A percentile compares a stretch with the other conserved stretches of the same genome.
These are phyloP conservation scores for Mucor plumbeus DNA, from an alignment of 371 early-diverging fungal genomes.

Conservation along the genomic window DNA sequence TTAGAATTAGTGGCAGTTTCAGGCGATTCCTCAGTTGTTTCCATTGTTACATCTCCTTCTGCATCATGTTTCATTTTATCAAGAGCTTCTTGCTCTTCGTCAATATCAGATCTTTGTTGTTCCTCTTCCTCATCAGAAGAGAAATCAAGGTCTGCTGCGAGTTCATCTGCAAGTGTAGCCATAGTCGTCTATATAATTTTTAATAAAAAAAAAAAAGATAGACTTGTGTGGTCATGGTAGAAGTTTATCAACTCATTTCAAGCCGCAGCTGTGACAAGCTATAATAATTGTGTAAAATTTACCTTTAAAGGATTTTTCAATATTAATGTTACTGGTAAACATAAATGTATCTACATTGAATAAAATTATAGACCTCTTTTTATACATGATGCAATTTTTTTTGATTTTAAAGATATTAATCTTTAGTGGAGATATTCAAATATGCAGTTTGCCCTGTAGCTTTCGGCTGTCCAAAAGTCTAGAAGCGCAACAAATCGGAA, in stretches of 20 bases:
- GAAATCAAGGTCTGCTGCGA: constrained; percentile 77
- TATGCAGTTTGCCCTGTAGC: too few relatives aligned
- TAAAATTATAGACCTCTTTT: too few relatives aligned
- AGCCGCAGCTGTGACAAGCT: constrained; percentile 3
- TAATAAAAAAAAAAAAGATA: neutral
- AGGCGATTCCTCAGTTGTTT: constrained; percentile 22
- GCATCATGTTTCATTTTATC: constrained; percentile 20
- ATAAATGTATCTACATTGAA: too few relatives aligned
- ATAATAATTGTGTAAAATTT: too few relatives aligned
- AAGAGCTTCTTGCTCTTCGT: constrained; percentile 37
- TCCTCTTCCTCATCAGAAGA: constrained; percentile 53
- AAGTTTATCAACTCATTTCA: neutral
- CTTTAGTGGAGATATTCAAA: too few relatives aligned
- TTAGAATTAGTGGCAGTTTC: neutral
- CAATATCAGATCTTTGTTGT: constrained; percentile 30
- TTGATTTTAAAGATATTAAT: too few relatives aligned
- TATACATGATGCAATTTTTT: too few relatives aligned
- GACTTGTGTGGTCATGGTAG: too few relatives aligned
- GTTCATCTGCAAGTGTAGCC: constrained; percentile 74
- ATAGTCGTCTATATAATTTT: constrained; percentile 13
- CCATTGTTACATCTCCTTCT: constrained; percentile 39
- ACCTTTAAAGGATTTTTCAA: too few relatives aligned
- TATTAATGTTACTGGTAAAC: too few relatives aligned
- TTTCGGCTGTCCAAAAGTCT: too few relatives aligned
- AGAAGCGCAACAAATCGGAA: too few relatives aligned